Base-by-base conservation (phyloP, 2,329 filamentous ascomycete species). In the Scedosporium apiospermum region DNA sequence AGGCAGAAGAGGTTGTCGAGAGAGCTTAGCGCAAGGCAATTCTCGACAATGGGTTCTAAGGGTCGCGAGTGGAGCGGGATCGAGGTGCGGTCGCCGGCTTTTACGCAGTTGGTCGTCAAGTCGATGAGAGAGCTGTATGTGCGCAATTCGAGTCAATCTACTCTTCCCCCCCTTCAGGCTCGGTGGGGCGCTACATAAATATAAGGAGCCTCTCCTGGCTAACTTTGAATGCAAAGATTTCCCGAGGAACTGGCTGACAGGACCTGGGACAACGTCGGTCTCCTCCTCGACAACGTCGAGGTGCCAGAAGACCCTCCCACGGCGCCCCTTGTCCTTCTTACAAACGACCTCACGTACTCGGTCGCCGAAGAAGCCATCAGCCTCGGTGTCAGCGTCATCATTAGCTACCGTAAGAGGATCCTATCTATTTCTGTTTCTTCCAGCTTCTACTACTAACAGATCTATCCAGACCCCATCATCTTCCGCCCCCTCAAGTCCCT, bases 231-330 rank as follows among this genome's bases (percentile, higher is more conserved):
- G 3, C 53, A 6, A 59, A 95, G 92, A 64, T 99, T 96, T 72
- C 95, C 95, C 0, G 91, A 96, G 71, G 86, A 86, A 64, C 80
- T 97, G 51, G 95, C 95, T 9, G 95, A 98, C 72, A 88, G 88
- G 68, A 87, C 89, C 67, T 99, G 93, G 83, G 95, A 99, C 73
- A 99, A 99, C 71, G 96, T 96, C n/a, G 95, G 95, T 59, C 82
- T 97, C 61, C 82, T 96, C 59, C 69, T 81, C 62, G 75, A 76
- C 65, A 78, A 79, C 68, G 72, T 77, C n/a, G 66, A 71, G 62
- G 58, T 68, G 38, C 60, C 69, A 16, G 71, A 74, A 63, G 64
- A 66, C 12, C 65, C 64, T 57, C 68, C 69, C 59, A 66, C 65
- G 41, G 71, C 71, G 57, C 73, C 72, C 10, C 68, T 70, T 1